Conservation (phyloP, 2,329 filamentous ascomycete species). For the Ceratocystis colombiana region DNA sequence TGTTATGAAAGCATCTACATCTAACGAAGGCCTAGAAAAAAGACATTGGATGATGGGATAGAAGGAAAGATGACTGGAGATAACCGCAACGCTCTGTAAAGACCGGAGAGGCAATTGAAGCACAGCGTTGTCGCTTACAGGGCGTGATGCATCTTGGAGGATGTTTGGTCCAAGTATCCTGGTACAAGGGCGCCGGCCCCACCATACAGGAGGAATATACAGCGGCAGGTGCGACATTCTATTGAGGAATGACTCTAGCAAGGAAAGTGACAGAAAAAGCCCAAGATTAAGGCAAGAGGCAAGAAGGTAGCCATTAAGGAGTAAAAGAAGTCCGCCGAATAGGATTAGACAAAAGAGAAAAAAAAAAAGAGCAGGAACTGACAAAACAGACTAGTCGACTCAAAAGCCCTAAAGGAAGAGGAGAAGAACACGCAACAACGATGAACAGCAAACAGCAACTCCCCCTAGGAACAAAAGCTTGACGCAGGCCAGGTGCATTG, state of each 20-base stretch:
- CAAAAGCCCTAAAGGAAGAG: neutral
- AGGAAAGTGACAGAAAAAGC: neutral
- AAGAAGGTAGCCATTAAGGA: neutral
- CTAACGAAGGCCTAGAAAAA: neutral
- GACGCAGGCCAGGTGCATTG: neutral
- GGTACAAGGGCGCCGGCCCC: too few species aligned
- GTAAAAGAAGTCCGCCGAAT: neutral
- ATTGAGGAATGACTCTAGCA: neutral
- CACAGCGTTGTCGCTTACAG: neutral
- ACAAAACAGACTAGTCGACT: neutral
- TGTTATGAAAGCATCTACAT: conserved; percentile 5
- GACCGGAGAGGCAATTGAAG: neutral
- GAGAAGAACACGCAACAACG: neutral
- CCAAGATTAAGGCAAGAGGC: neutral
- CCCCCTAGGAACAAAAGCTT: neutral
- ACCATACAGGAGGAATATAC: neutral
- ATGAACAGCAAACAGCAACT: neutral
- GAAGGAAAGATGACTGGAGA: neutral
- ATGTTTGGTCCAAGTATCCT: too few species aligned
- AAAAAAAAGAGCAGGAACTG: neutral
- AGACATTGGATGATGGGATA: neutral
- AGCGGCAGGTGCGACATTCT: neutral
- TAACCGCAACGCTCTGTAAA: neutral
- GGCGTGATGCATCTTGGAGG: neutral
- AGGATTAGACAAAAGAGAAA: neutral